phyloP scores from a whole-genome alignment of 495 filamentous ascomycete species.

The Amorphotheca resinae region DNA sequence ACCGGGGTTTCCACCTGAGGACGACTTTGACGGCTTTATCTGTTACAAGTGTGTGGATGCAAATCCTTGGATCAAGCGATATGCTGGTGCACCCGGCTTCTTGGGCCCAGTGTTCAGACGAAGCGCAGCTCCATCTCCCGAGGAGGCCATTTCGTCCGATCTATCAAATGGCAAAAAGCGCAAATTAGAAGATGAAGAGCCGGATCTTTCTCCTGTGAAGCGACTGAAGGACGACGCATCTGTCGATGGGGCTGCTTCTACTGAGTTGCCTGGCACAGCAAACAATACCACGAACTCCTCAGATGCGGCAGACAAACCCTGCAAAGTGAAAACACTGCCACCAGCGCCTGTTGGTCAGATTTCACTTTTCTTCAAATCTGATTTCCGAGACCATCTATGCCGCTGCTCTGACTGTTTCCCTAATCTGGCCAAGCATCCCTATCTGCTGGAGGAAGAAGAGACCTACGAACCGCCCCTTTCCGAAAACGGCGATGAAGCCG shows the following conservation, averaged over 20 bases:
- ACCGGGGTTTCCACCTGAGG: slow-evolving; percentile 76
- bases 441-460: slow-evolving; percentile 88
- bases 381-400: slow-evolving; percentile 68
- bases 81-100: slow-evolving; percentile 76
- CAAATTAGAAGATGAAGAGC: slow-evolving; percentile 52
- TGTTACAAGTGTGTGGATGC: slow-evolving; percentile 90
- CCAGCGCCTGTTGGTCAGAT: slow-evolving; percentile 40
- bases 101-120: slow-evolving; percentile 48
- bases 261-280: background rate
- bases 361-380: slow-evolving; percentile 65
- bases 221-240: slow-evolving; percentile 32
- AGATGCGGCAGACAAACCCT: background rate
- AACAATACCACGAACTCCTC: background rate
- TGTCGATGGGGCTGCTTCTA: background rate
- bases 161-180: slow-evolving; percentile 51
- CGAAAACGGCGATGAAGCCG: slow-evolving; percentile 35
- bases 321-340: slow-evolving; percentile 31
- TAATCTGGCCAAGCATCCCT: slow-evolving; percentile 49
- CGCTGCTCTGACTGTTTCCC: slow-evolving; percentile 71
- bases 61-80: slow-evolving; percentile 83
- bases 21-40: slow-evolving; percentile 77
- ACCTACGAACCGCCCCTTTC: slow-evolving; percentile 77
- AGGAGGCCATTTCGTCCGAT: slow-evolving; percentile 8
- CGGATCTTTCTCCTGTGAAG: slow-evolving; percentile 38
- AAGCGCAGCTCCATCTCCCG: slow-evolving; percentile 16